Conservation (phyloP, 2,329 filamentous ascomycete genomes). For the Colletotrichum magnum region DNA sequence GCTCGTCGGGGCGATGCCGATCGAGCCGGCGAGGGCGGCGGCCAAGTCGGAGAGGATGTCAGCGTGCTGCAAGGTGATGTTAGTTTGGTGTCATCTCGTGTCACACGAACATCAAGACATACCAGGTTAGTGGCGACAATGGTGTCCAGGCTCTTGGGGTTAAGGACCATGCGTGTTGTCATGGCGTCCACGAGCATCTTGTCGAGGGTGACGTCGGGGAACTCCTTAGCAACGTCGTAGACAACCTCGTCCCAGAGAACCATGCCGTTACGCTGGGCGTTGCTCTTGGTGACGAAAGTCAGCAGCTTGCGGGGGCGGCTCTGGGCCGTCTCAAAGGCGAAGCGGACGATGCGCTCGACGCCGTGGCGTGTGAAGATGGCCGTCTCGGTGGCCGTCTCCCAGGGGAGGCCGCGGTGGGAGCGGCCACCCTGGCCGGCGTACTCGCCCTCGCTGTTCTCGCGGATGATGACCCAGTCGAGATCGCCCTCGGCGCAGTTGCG, state of each 20-base stretch:
- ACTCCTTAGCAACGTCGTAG: slow-evolving; percentile 67
- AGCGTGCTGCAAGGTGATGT: slow-evolving; percentile 51
- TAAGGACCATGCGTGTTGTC: slow-evolving; percentile 68
- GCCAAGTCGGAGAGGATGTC: slow-evolving; percentile 78
- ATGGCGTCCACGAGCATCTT: slow-evolving; percentile 74
- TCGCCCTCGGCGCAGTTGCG: slow-evolving; percentile 62
- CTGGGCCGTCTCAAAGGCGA: slow-evolving; percentile 71
- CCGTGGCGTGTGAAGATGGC: slow-evolving; percentile 73
- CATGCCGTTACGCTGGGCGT: slow-evolving; percentile 77
- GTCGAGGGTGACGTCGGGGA: slow-evolving; percentile 70
- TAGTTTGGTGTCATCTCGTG: not conserved
- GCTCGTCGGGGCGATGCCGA: slow-evolving; percentile 76
- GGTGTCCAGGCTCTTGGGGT: slow-evolving; percentile 71
- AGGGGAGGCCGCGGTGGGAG: slow-evolving; percentile 68
- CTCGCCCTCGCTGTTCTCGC: slow-evolving; percentile 77
- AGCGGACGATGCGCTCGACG: slow-evolving; percentile 73
- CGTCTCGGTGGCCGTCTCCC: slow-evolving; percentile 74
- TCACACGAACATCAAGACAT: not conserved
- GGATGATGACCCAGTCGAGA: slow-evolving; percentile 76
- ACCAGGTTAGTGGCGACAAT: slow-evolving; percentile 74
- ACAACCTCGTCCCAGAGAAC: slow-evolving; percentile 77
- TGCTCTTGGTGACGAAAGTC: slow-evolving; percentile 76
- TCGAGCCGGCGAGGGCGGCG: slow-evolving; percentile 76
- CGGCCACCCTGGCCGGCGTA: slow-evolving; percentile 75
- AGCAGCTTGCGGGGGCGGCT: slow-evolving; percentile 69